A percentile compares a stretch with the other conserved stretches of the same genome.
These are phyloP conservation scores for Podospora pseudoanserina DNA, from an alignment of 495 filamentous ascomycete genomes.

Conservation along the genomic window DNA sequence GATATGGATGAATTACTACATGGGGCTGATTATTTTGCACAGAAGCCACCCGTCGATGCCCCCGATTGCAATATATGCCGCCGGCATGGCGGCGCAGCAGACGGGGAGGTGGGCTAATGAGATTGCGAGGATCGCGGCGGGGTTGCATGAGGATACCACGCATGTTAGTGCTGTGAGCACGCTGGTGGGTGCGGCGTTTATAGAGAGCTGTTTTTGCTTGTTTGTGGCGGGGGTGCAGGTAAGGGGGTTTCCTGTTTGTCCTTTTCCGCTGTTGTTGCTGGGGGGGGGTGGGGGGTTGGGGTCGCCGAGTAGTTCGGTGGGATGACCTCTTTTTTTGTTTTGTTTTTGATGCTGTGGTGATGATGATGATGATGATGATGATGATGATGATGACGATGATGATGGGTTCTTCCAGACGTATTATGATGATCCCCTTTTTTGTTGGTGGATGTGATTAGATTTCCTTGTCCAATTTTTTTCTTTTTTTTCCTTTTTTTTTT, in stretches of 20 bases:
- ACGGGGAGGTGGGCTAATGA: slow-evolving; percentile 67
- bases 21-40: slow-evolving; percentile 71
- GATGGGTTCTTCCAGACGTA: neutral
- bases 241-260: slow-evolving; percentile 15
- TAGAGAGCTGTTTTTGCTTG: slow-evolving; percentile 71
- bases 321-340: slow-evolving; percentile 1
- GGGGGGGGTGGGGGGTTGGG: neutral
- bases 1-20: slow-evolving; percentile 80
- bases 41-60: slow-evolving; percentile 86
- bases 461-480: neutral
- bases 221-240: slow-evolving; percentile 80
- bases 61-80: slow-evolving; percentile 81
- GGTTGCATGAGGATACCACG: slow-evolving; percentile 64
- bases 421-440: neutral
- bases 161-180: slow-evolving; percentile 64
- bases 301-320: neutral
- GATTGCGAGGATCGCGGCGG: slow-evolving; percentile 78
- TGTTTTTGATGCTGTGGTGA: neutral
- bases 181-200: slow-evolving; percentile 72
- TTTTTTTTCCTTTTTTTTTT: too few species aligned
- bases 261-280: neutral
- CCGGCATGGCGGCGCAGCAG: slow-evolving; percentile 63
- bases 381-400: neutral
- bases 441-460: neutral
- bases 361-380: neutral